Evolutionary conservation across 2,329 filamentous ascomycete genomes (phyloP), one percentile per base, ranked within the genome.

Genomic region (Spiromastix sp.): DNA sequence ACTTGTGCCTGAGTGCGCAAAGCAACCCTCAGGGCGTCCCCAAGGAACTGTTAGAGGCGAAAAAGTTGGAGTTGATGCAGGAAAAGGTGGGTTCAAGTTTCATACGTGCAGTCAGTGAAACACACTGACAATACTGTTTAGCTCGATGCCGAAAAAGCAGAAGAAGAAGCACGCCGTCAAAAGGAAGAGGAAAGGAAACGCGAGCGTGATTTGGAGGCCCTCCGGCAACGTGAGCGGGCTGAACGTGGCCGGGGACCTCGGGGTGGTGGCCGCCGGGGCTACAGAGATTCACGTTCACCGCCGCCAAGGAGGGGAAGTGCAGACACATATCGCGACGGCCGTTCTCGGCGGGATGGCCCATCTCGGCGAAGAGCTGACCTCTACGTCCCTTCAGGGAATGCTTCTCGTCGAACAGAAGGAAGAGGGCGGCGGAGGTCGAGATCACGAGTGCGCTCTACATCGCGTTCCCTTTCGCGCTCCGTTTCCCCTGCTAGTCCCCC

Each of bases 31-130:
- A 91, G 55, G 91, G 91, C 36, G 86, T 98, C 9, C 89, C 91
- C 0, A 89, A 93, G 59, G 87, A 95, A 60, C 70, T 98, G 27
- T 66, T 98, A 2, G 91, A 98, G 57, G 87, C 89, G 1, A 98
- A 98, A 69, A 98, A 96, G 63, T 66, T 84, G 29, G 91, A 98
- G 60, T 68, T 98, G 31, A 85, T 91, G 42, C 85, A 95, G 60
- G 86, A 95, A 61, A 93, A 93, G 79, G 89, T 93, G 28, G 22
- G 5, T 19, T 21, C 12, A 25, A 57, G 21, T 55, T 16, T 11
- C 28, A 3, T n/a, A n/a, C n/a, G n/a, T n/a, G n/a, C n/a, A n/a
- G n/a, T n/a, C n/a, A n/a, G n/a, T n/a, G n/a, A n/a, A n/a, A n/a
- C n/a, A n/a, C n/a, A n/a, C n/a, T n/a, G n/a, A n/a, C n/a, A n/a